Conservation (phyloP, 139 green algal genomes). For the Chlorella sorokiniana region DNA sequence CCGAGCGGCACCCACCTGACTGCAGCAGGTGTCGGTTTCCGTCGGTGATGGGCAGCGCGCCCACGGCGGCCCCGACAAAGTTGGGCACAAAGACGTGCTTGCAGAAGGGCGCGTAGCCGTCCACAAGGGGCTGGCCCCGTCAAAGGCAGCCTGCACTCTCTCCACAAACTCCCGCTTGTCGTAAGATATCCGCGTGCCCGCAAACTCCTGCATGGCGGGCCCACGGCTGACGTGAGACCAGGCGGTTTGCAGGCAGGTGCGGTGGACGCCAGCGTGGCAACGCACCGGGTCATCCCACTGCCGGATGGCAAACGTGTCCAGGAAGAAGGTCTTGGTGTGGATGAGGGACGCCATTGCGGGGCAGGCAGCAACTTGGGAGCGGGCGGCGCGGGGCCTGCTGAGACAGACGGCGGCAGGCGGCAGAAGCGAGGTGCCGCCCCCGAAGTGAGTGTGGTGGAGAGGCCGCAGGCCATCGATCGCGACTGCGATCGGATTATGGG, state of each 20-base stretch:
- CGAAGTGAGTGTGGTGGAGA: too few relatives aligned
- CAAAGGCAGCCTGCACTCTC: slow-evolving; percentile 61
- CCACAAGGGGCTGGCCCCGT: slow-evolving; percentile 56
- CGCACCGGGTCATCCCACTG: slow-evolving; percentile 82
- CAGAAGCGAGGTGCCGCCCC: too few relatives aligned
- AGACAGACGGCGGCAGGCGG: too few relatives aligned
- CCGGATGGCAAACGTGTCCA: slow-evolving; percentile 81
- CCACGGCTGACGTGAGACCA: too few relatives aligned
- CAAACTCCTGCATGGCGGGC: slow-evolving; percentile 44
- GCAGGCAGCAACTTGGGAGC: too few relatives aligned
- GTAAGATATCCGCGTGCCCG: slow-evolving; percentile 53
- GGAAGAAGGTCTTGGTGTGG: slow-evolving; percentile 74
- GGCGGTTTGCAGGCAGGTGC: neutral
- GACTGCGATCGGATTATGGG: too few relatives aligned
- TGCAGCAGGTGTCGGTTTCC: slow-evolving; percentile 76
- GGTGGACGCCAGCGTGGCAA: neutral
- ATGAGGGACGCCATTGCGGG: too few relatives aligned
- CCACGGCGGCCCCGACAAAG: slow-evolving; percentile 71
- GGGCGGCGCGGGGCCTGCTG: too few relatives aligned
- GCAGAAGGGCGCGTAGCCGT: slow-evolving; percentile 96
- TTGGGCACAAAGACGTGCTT: slow-evolving; percentile 96
- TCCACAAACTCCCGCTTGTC: slow-evolving; percentile 77
- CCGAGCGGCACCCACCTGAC: slow-evolving; percentile 18
- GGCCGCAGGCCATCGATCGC: too few relatives aligned
- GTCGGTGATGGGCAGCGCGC: slow-evolving; percentile 73